A percentile compares a stretch with the other conserved stretches of the same genome.
These are phyloP conservation scores for Cyclotella atomus DNA, from an alignment of 108 stramenopile species.

Conservation along the genomic window DNA sequence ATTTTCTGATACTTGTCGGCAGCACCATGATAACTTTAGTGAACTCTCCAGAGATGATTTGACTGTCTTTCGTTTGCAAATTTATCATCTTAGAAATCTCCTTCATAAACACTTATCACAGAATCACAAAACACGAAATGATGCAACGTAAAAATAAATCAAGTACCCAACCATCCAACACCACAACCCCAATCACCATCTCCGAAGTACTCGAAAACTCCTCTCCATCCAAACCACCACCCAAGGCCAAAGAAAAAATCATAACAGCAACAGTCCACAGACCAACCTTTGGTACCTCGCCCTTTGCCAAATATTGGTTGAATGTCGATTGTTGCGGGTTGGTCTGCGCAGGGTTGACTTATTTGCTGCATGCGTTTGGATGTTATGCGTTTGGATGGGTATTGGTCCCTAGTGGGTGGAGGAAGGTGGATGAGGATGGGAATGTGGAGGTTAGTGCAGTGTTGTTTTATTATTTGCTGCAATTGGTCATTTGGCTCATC, in stretches of 20 bases:
- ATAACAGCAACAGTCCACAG: constrained; percentile 63
- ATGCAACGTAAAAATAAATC: constrained; percentile 50
- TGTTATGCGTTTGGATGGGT: constrained; percentile 70
- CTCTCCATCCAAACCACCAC: neutral
- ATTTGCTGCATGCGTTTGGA: constrained; percentile 70
- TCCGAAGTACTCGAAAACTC: neutral
- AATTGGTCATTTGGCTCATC: no score
- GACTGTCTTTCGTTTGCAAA: no score
- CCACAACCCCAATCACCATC: neutral
- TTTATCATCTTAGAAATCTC: no score
- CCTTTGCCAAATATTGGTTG: constrained; percentile 83
- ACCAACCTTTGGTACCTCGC: constrained; percentile 68
- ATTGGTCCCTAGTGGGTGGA: constrained; percentile 86
- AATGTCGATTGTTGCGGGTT: constrained; percentile 89
- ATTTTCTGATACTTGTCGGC: no score
- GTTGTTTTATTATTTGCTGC: neutral
- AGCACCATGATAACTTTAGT: no score
- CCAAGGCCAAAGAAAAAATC: neutral
- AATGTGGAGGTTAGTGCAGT: constrained; percentile 36
- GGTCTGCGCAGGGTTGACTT: constrained; percentile 79
- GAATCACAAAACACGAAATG: constrained; percentile 16
- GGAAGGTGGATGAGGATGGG: constrained; percentile 60
- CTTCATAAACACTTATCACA: no score
- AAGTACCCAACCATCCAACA: constrained; percentile 7
- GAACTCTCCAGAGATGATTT: no score